These are phyloP conservation scores for Hypericum perforatum DNA, from an alignment of 345 rosid species.

Conservation along the genomic window DNA sequence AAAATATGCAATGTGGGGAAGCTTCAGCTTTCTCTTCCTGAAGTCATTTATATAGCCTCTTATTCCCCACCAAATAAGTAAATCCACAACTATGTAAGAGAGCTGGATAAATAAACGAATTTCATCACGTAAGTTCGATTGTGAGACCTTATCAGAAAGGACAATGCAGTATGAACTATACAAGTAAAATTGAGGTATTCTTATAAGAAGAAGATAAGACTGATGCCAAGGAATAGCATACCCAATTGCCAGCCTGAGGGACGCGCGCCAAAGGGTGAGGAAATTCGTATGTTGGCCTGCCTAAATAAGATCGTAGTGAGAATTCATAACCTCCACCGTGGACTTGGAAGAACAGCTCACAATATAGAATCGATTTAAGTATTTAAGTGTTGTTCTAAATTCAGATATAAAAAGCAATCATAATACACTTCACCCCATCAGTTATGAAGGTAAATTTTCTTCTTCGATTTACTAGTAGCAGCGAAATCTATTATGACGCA, in stretches of 20 bases:
- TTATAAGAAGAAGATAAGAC: not conserved
- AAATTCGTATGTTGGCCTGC: slow-evolving; percentile 98
- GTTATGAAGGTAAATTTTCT: too few species aligned
- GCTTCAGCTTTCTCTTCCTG: slow-evolving; percentile 74
- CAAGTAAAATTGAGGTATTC: too few species aligned
- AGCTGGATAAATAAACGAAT: slow-evolving; percentile 38
- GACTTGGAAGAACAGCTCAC: not conserved
- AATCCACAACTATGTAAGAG: slow-evolving; percentile 86
- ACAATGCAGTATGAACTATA: too few species aligned
- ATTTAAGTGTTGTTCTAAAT: too few species aligned
- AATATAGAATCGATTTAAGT: too few species aligned
- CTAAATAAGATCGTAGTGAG: slow-evolving; percentile 56
- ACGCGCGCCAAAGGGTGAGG: slow-evolving; percentile 98
- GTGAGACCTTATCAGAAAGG: too few species aligned
- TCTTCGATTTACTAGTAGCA: too few species aligned
- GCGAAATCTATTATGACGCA: too few species aligned
- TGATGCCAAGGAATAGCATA: slow-evolving; percentile 25
- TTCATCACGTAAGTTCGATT: not conserved
- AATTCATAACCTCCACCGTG: slow-evolving; percentile 19
- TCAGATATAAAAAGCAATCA: too few species aligned
- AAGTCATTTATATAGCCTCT: slow-evolving; percentile 88
- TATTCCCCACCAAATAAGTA: slow-evolving; percentile 97
- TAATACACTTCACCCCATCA: too few species aligned
- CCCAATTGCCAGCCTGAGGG: slow-evolving; percentile 96
- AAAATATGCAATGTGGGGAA: slow-evolving; percentile 86